Base-by-base conservation (phyloP, 1,284 basidiomycete species). In the Volvariella surrecta region DNA sequence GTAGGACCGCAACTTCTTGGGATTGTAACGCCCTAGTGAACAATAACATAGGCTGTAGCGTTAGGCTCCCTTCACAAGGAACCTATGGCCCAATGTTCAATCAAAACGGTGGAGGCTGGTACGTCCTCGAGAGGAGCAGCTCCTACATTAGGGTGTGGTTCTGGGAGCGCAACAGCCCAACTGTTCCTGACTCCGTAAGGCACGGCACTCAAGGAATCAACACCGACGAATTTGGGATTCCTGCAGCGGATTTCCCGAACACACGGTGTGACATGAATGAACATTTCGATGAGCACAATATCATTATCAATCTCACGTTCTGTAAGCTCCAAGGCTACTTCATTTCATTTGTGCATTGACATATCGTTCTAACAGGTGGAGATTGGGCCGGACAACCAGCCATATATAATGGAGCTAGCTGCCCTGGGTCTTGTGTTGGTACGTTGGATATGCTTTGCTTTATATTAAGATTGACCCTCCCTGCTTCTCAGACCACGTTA, bases 51-150 rank as follows among this genome's bases (percentile, higher is more conserved):
- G 82, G 82, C 0, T 89, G 85, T 51, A 76, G 78, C n/a, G 81
- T 86, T 17, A 54, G 62, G 18, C 52, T 73, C 32, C 56, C 50
- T 40, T 67, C 65, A 39, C 40, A 54, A 0, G 62, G 64, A 39
- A 79, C 72, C 51, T 85, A 74, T 51, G 82, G 82, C 0, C 71
- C 76, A 0, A 48, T 54, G 2, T 82, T 84, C 62, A 83, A 86
- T 55, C 50, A 52, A 11, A 67, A 66, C 22, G 76, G 79, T 11
- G 83, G 82, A 28, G 80, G 80, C 51, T 82, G 74, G 72, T 74
- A 48, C 56, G 76, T 70, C 0, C 60, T 76, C 47, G 75, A 80
- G 51, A 67, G 74, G 34, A 76, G 70, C 2, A 47, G 56, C 15
- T 53, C 58, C 2, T 69, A 59, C 52, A 70, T 79, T 55, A 73